Percentiles rank a stretch among this genome's conserved stretches.
Evolutionary conservation across 108 stramenopile genomes (phyloP).

Genomic region (Epithemia pelagica): DNA sequence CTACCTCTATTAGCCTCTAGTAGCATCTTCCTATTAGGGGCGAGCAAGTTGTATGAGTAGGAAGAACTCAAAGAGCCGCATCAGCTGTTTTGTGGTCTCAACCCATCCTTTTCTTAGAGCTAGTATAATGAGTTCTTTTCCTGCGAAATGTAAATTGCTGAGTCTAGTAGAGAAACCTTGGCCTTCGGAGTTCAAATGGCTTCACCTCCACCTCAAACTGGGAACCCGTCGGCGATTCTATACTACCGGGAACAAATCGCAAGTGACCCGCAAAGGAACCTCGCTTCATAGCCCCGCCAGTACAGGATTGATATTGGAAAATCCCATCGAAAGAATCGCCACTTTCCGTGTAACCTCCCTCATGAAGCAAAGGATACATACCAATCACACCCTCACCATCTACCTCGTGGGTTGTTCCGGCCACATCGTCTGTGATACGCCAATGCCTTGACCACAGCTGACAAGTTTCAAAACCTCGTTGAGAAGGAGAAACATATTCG

Average conservation of each 20-base stretch:
- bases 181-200: conserved; percentile 9
- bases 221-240: conserved; percentile 13
- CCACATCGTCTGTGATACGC: conserved; percentile 21
- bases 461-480: conserved; percentile 51
- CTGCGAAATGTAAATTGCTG: too few relatives aligned
- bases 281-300: conserved; percentile 2
- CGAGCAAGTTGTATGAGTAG: too few relatives aligned
- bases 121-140: too few relatives aligned
- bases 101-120: too few relatives aligned
- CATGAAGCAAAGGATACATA: conserved; percentile 37
- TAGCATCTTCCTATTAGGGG: too few relatives aligned
- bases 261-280: conserved; percentile 22
- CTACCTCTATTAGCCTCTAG: too few relatives aligned
- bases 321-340: conserved; percentile 7
- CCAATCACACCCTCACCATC: conserved; percentile 53
- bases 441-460: conserved; percentile 47
- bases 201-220: conserved; percentile 15
- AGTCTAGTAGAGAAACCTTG: neutral
- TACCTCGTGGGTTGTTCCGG: conserved; percentile 12
- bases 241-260: conserved; percentile 18
- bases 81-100: too few relatives aligned
- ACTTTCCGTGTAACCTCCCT: conserved; percentile 29
- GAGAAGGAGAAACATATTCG: conserved; percentile 24
- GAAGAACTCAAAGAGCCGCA: too few relatives aligned
- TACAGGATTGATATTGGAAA: conserved; percentile 30